A percentile compares a stretch with the other conserved stretches of the same genome.
phyloP scores from a whole-genome alignment of 345 rosid genomes.

The Chamaenerion angustifolium region DNA sequence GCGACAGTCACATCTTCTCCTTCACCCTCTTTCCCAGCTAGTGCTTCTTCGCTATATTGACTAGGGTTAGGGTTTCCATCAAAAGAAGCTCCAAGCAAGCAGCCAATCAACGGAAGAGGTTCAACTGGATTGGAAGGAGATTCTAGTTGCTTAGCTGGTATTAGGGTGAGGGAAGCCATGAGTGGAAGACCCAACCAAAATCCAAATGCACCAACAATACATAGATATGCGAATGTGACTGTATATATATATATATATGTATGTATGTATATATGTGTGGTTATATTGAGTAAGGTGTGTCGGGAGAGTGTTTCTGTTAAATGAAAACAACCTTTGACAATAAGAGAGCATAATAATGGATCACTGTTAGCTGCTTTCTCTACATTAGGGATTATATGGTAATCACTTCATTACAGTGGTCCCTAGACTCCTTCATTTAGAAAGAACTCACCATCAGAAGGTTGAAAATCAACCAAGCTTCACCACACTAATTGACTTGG shows the following conservation, averaged over 20 bases:
- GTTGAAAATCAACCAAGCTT: slow-evolving; percentile 18
- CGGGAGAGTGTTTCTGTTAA: slow-evolving; percentile 23
- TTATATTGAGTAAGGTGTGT: slow-evolving; percentile 16
- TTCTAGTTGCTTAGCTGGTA: no score
- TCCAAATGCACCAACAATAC: slow-evolving; percentile 4
- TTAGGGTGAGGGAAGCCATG: not conserved
- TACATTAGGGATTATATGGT: slow-evolving; percentile 26
- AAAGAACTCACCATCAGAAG: slow-evolving; percentile 41
- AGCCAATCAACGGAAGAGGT: slow-evolving; percentile 18
- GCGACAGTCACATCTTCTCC: slow-evolving; percentile 44
- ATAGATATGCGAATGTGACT: no score
- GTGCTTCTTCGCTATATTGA: slow-evolving; percentile 8
- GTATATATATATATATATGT: no score
- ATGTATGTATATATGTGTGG: no score
- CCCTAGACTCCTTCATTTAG: slow-evolving; percentile 33
- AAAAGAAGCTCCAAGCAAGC: slow-evolving; percentile 8
- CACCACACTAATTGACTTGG: not conserved
- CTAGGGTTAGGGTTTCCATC: slow-evolving; percentile 1
- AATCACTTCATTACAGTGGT: slow-evolving; percentile 54
- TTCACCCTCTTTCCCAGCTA: slow-evolving; percentile 10
- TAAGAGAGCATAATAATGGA: no score
- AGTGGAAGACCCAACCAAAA: not conserved
- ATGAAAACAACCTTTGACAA: no score
- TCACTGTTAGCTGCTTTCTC: no score
- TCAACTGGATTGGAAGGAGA: slow-evolving; percentile 3